A percentile compares a stretch with the other conserved stretches of the same genome.
Conservation (phyloP, 176 grass and related monocot genomes). For the Eragrostis curvula region DNA sequence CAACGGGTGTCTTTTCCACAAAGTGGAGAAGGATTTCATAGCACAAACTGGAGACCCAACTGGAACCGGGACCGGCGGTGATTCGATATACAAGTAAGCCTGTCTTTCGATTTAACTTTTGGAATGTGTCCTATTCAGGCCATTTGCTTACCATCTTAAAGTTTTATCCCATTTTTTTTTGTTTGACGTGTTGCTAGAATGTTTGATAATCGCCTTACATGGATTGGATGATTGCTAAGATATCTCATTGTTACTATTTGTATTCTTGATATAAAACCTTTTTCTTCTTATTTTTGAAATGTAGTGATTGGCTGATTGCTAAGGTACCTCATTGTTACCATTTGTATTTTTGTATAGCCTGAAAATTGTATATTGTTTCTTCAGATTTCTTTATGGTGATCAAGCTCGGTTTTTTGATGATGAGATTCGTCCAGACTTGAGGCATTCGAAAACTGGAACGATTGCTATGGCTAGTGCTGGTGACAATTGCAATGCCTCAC, state of each 20-base stretch:
- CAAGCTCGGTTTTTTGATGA: slow-evolving; percentile 91
- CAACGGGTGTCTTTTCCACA: slow-evolving; percentile 95
- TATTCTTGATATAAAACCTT: not conserved
- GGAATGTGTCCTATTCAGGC: not conserved
- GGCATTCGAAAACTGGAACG: slow-evolving; percentile 85
- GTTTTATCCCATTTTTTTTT: not conserved
- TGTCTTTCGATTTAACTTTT: slow-evolving; percentile 9
- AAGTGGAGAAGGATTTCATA: slow-evolving; percentile 95
- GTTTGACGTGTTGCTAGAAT: not conserved
- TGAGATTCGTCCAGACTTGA: slow-evolving; percentile 84
- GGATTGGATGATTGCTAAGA: no score
- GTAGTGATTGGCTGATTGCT: not conserved
- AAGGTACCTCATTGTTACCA: not conserved
- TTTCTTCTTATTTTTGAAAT: not conserved
- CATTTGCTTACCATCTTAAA: not conserved
- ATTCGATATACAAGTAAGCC: slow-evolving; percentile 91
- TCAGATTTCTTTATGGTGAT: slow-evolving; percentile 87
- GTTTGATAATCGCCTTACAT: not conserved
- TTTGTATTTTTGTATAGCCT: slow-evolving; percentile 22
- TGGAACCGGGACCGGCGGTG: slow-evolving; percentile 76
- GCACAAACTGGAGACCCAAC: slow-evolving; percentile 92
- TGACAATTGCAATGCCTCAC: slow-evolving; percentile 91
- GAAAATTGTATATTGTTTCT: slow-evolving; percentile 40
- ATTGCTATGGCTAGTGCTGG: slow-evolving; percentile 94
- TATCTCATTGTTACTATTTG: no score